A percentile compares a stretch with the other conserved stretches of the same genome.
Evolutionary conservation across 2,329 filamentous ascomycete genomes (phyloP).

Genomic region (Venturia carpophila): DNA sequence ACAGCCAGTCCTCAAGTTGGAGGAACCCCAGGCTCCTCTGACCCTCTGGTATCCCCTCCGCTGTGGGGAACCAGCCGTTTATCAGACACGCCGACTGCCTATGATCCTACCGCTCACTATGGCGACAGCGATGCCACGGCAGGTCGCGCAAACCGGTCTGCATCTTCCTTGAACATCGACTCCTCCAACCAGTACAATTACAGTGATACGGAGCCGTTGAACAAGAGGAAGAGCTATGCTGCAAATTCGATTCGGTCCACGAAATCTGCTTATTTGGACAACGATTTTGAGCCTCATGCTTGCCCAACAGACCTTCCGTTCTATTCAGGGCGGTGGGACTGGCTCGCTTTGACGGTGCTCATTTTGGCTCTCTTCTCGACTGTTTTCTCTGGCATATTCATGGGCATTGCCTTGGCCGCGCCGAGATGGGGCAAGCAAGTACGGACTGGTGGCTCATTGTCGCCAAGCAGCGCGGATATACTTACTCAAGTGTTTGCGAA

Average conservation of each 20-base stretch:
- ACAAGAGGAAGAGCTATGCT: constrained; percentile 8
- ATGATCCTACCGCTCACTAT: constrained; percentile 11
- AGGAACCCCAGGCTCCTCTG: constrained; percentile 2
- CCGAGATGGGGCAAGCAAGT: constrained; percentile 56
- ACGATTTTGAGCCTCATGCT: constrained; percentile 31
- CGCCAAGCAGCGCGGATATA: constrained; percentile 57
- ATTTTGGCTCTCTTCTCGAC: constrained; percentile 55
- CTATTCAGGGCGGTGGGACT: constrained; percentile 35
- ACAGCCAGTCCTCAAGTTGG: constrained; percentile 4
- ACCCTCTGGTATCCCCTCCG: constrained; percentile 14
- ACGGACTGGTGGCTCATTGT: constrained; percentile 44
- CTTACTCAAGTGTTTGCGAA: constrained; percentile 66
- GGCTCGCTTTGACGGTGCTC: constrained; percentile 40
- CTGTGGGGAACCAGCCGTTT: not conserved
- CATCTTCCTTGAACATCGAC: not conserved
- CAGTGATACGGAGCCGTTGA: constrained; percentile 11
- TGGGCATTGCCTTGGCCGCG: constrained; percentile 53
- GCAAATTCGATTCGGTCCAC: constrained; percentile 8
- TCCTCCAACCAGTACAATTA: constrained; percentile 13
- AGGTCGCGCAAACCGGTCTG: not conserved
- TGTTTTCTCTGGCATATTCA: constrained; percentile 56
- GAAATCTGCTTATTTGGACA: constrained; percentile 11
- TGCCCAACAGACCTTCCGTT: constrained; percentile 34
- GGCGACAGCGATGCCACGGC: not conserved
- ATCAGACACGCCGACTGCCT: constrained; percentile 12